Base-by-base conservation (phyloP, 2,329 filamentous ascomycete species). In the Epicoccum nigrum region DNA sequence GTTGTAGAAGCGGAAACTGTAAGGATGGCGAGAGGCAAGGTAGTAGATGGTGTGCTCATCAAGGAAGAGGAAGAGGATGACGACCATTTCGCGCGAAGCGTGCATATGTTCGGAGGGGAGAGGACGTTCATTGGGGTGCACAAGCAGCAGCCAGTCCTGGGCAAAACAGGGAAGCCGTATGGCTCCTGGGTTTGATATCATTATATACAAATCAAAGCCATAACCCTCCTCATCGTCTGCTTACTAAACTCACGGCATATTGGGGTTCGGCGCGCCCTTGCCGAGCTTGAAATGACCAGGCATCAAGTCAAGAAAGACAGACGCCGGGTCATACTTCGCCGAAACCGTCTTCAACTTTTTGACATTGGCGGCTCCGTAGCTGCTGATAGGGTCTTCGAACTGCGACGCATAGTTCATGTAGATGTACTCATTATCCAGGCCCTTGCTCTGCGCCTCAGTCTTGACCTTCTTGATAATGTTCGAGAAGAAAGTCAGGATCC, bases 1-100 rank as follows among this genome's bases (percentile, higher is more conserved):
- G 84, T 97, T 1, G 81, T 94, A 6, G 71, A 85, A 42, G 92
- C 93, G 0, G 76, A 82, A 50, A 85, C 89, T 33, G 85, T 96
- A 7, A 75, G 72, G 37, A 76, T 77, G 52, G 68, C 66, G n/a
- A 70, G 69, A 11, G 74, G 78, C 1, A 66, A 58, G 39, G 66
- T 63, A 15, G 69, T 78, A 1, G 71, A 78, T 51, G 71, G 77
- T 7, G 69, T 79, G 55, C 77, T 65, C 61, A 61, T 72, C 11
- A 72, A 71, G 54, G 62, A 65, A 35, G 69, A 72, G 27, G 65
- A 68, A 2, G 65, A 67, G 13, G 67, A 69, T 2, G 67, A 69
- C 23, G 68, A 72, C 54, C 68, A 69, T 35, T 71, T 72, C 46
- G 48, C 56, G 7, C 56, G 65, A 31, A 70, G 68, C 54, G 63